Conservation (phyloP, 208 protist genomes). For the Trypanosoma cruzi region DNA sequence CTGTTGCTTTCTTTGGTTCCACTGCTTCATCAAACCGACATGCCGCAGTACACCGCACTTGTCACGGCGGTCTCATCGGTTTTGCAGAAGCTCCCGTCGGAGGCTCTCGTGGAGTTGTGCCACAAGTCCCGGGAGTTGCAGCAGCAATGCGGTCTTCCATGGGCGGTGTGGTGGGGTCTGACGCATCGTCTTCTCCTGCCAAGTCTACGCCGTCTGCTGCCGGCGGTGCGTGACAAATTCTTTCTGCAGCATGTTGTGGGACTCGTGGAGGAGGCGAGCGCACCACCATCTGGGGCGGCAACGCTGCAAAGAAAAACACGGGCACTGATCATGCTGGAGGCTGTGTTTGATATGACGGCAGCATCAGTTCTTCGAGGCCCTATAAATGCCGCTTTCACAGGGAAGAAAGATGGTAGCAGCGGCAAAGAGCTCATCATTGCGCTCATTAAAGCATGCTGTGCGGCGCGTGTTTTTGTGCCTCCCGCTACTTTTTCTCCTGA, state of each 20-base stretch:
- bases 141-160: slow-evolving; percentile 24
- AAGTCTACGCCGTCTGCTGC: slow-evolving; percentile 29
- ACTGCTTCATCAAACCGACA: slow-evolving; percentile 39
- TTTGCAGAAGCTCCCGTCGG: slow-evolving; percentile 17
- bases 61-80: slow-evolving; percentile 14
- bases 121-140: slow-evolving; percentile 30
- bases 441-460: slow-evolving; percentile 66
- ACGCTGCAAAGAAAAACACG: slow-evolving; percentile 38
- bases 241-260: slow-evolving; percentile 33
- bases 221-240: slow-evolving; percentile 28
- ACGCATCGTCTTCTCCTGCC: slow-evolving; percentile 47
- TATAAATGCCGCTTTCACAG: slow-evolving; percentile 58
- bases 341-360: slow-evolving; percentile 52
- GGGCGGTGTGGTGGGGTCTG: slow-evolving; percentile 36
- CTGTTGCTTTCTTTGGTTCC: slow-evolving; percentile 39
- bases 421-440: slow-evolving; percentile 83
- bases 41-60: slow-evolving; percentile 28
- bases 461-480: slow-evolving; percentile 13
- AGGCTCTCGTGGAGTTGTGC: slow-evolving; percentile 25
- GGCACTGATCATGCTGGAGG: slow-evolving; percentile 72
- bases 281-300: background rate
- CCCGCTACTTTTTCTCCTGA: background rate
- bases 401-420: slow-evolving; percentile 16
- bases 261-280: slow-evolving; percentile 32
- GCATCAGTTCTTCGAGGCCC: slow-evolving; percentile 35